These are phyloP conservation scores for Drechmeria coniospora DNA, from an alignment of 2,329 filamentous ascomycete species.

Conservation along the genomic window DNA sequence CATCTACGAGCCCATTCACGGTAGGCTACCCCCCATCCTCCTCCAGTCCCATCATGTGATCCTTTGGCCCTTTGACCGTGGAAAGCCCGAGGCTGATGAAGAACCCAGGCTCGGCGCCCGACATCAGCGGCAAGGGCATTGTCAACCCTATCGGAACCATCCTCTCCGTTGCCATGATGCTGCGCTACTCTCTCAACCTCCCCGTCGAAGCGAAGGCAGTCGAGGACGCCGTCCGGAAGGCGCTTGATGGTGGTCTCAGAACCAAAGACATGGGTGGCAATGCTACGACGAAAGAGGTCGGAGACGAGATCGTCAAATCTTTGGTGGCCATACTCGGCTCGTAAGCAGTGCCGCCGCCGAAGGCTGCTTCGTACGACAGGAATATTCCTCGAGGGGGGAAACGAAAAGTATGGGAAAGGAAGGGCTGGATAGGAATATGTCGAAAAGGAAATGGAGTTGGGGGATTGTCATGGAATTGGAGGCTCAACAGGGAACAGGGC, in stretches of 20 bases:
- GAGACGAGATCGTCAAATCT: slow-evolving; percentile 63
- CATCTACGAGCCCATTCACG: slow-evolving; percentile 96
- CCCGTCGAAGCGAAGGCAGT: slow-evolving; percentile 63
- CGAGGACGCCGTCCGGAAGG: slow-evolving; percentile 64
- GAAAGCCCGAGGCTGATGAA: too few species aligned
- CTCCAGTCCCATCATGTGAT: not conserved
- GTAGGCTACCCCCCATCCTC: slow-evolving; percentile 26
- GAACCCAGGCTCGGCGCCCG: slow-evolving; percentile 61
- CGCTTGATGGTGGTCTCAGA: slow-evolving; percentile 62
- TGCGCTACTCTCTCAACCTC: slow-evolving; percentile 78
- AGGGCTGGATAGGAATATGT: too few species aligned
- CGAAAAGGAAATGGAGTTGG: too few species aligned
- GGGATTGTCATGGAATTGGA: too few species aligned
- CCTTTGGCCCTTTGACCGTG: too few species aligned
- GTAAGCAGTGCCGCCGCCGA: slow-evolving; percentile 5
- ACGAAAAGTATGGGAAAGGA: too few species aligned
- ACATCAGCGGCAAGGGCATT: slow-evolving; percentile 82
- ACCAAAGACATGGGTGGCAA: slow-evolving; percentile 78
- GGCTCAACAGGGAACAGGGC: too few species aligned
- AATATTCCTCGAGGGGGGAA: too few species aligned
- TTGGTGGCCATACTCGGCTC: slow-evolving; percentile 50
- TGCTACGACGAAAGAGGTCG: slow-evolving; percentile 53
- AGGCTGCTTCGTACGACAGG: too few species aligned
- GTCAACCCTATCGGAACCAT: slow-evolving; percentile 79
- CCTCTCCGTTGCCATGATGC: slow-evolving; percentile 87